Base-by-base conservation (phyloP, 2,329 filamentous ascomycete genomes). In the Sclerotinia minor region DNA sequence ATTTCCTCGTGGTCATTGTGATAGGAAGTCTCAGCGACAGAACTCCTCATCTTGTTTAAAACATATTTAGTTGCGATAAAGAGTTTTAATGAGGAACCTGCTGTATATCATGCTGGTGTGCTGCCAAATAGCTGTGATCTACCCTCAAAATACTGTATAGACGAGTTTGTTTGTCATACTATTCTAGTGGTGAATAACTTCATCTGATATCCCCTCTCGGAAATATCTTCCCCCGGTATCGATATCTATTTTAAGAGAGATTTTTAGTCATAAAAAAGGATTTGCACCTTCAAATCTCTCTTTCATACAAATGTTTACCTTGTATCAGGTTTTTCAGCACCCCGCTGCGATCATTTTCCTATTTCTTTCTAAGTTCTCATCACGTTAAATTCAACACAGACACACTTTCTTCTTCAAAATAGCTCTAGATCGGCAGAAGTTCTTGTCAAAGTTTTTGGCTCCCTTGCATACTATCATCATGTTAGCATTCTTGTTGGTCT, bases 211-310 rank as follows among this genome's bases (percentile, higher is more conserved):
- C 21, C 15, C 8, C 50, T 7, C 6, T 26, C 29, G 21, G 58
- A 61, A 61, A 21, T 35, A 50, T 61, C 29, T 61, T 38, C 50
- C 21, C 35, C 58, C 58, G 29, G 29, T 38, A 8, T 61, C 26
- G 24, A 60, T 19, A 5, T 29, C n/a, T 3, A n/a, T 21, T 47
- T n/a, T 15, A 15, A n/a, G 13, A n/a, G 17, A 4, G 7, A 50
- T 19, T 38, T 50, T 2, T 7, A 50, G 29, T 50, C 29, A 38
- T 26, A 11, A 50, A 38, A 21, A 50, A 35, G 17, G 9, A 21
- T 3, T 26, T 15, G 19, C 15, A 38, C 5, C 0, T 50, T 35
- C 35, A 17, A 49, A 17, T 61, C n/a, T 49, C 21, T 19, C 11
- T 50, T 26, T 63, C 8, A 3, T 26, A 8, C 5, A 26, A 19